Conservation (phyloP, 2,329 filamentous ascomycete genomes). For the Stagonosporopsis tanaceti region DNA sequence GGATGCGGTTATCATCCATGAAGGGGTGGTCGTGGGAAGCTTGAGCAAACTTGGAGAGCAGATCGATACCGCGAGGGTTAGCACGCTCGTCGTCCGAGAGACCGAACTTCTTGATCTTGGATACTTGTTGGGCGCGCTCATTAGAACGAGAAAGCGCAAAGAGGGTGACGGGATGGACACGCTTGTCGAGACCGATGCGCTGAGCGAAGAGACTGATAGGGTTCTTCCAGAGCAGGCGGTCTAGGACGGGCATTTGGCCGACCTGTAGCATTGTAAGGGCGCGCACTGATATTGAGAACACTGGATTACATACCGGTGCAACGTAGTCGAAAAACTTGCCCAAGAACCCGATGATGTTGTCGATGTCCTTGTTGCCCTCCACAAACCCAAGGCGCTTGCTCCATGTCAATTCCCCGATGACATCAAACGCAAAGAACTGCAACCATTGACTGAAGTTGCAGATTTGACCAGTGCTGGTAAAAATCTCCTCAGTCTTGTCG, state of each 20-base stretch:
- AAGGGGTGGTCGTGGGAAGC: conserved; percentile 73
- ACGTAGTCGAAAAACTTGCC: conserved; percentile 73
- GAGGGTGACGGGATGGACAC: conserved; percentile 74
- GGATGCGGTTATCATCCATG: conserved; percentile 74
- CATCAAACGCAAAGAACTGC: conserved; percentile 83
- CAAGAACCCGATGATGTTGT: conserved; percentile 74
- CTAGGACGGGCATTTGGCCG: conserved; percentile 77
- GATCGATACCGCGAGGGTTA: conserved; percentile 58
- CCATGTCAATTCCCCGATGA: conserved; percentile 80
- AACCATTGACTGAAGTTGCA: conserved; percentile 77
- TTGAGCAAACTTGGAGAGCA: conserved; percentile 76
- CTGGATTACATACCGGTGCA: conserved; percentile 63
- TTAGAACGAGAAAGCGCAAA: conserved; percentile 74
- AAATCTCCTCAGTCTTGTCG: conserved; percentile 55
- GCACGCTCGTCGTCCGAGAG: conserved; percentile 42
- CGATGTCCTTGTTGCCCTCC: conserved; percentile 76
- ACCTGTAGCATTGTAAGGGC: conserved; percentile 55
- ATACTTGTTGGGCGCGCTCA: conserved; percentile 66
- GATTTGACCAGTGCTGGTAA: conserved; percentile 50
- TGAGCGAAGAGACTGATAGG: conserved; percentile 74
- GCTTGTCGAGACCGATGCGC: conserved; percentile 71
- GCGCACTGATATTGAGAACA: neutral
- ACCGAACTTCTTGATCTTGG: conserved; percentile 56
- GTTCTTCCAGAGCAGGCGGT: conserved; percentile 76
- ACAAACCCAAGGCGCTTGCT: conserved; percentile 78